Conservation (phyloP, 257 asterid genomes). For the Solanum dulcamara region DNA sequence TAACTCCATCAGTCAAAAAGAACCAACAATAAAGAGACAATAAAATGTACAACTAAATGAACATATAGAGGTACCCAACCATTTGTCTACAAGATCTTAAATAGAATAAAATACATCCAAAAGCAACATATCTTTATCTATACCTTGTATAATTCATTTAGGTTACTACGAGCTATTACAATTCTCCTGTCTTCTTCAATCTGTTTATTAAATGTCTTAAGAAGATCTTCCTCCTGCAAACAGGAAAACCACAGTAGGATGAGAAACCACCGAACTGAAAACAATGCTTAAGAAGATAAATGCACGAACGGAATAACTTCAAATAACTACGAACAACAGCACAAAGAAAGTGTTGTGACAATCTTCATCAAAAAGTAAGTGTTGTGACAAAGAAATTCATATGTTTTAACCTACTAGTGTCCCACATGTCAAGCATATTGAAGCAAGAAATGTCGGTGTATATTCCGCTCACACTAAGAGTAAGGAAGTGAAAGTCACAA, state of each 20-base stretch:
- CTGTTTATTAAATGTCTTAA: conserved; percentile 75
- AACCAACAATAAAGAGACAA: neutral
- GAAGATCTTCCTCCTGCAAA: conserved; percentile 82
- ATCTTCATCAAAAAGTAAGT: neutral
- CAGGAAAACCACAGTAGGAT: conserved; percentile 4
- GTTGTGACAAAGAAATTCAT: neutral
- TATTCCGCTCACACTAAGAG: neutral
- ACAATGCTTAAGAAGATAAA: neutral
- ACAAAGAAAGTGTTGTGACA: neutral
- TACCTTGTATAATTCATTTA: conserved; percentile 83
- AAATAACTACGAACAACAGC: neutral
- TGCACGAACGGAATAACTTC: neutral
- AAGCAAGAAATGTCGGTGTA: neutral
- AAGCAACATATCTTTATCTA: neutral
- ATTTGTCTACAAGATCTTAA: neutral
- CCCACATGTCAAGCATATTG: neutral
- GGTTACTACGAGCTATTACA: conserved; percentile 81
- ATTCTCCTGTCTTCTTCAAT: conserved; percentile 87
- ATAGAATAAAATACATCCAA: neutral
- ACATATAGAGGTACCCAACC: neutral
- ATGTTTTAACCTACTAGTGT: neutral
- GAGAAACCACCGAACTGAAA: neutral
- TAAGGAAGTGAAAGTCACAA: neutral
- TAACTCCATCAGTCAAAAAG: neutral
- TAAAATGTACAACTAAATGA: neutral